Base-by-base conservation (phyloP, 1,284 basidiomycete genomes). In the Phaffia rhodozyma region DNA sequence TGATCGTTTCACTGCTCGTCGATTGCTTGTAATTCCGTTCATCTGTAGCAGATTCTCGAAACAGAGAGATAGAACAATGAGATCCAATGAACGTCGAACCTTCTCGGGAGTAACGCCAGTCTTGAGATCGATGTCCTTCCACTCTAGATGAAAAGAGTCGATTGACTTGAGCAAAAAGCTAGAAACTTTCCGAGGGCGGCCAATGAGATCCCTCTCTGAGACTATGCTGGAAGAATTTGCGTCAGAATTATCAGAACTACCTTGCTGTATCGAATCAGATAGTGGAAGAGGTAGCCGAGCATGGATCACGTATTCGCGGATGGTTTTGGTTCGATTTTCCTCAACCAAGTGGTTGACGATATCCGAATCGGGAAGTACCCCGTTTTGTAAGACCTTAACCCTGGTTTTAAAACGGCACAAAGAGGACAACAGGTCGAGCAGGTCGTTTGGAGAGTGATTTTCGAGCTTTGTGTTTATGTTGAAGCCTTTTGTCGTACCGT, bases 41-140 rank as follows among this genome's bases (percentile, higher is more conserved):
- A 82, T 68, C 11, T 80, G 72, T 7, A 91, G 80, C 0, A 83
- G 70, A 0, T 82, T 81, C 72, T 91, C 86, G 69, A 87, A 91
- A 25, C 77, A 75, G 1, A 93, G 73, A 0, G 83, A 79, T 0
- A 80, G 75, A 4, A 89, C 78, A 1, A 84, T 81, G 21, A 86
- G 74, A 70, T 93, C 89, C 50, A 93, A 71, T 4, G 82, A 78
- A 43, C 81, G 79, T 18, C 87, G 83, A 3, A 84, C 79, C 53
- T 78, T 79, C 70, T 88, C 86, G 0, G 82, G 80, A 1, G 81
- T 79, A 32, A 80, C 1, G 68, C 53, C 18, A 20, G 62, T 50
- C 1, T 51, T 38, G 20, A 53, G 2, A 49, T 66, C 65, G 30
- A 61, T 68, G 9, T 70, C 66, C 43, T 83, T 80, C 82, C 84